phyloP scores from a whole-genome alignment of 352 stramenopile genomes.

The Hyaloperonospora arabidopsidis region DNA sequence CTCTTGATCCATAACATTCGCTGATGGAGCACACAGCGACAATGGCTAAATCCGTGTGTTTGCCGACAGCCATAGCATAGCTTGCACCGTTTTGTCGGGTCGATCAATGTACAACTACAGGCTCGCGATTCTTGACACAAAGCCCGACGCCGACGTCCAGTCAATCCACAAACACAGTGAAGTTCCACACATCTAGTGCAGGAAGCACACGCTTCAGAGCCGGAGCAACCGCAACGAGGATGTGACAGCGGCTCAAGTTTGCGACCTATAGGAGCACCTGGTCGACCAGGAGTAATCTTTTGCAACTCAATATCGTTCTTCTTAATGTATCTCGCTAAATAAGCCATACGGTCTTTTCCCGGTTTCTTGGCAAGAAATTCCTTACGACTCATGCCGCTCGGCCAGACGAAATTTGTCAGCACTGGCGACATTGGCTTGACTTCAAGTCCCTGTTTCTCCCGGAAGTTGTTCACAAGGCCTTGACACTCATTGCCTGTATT shows the following conservation, averaged over 20 bases:
- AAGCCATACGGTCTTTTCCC: constrained; percentile 22
- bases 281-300: constrained; percentile 2
- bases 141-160: constrained; percentile 11
- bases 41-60: constrained; percentile 36
- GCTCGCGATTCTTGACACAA: constrained; percentile 58
- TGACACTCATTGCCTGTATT: constrained; percentile 6
- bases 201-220: constrained; percentile 37
- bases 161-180: constrained; percentile 47
- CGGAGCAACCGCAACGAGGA: constrained; percentile 39
- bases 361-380: constrained; percentile 21
- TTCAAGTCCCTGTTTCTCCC: constrained; percentile 4
- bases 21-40: constrained; percentile 51
- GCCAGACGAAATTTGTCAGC: constrained; percentile 15
- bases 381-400: constrained; percentile 16
- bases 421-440: neutral
- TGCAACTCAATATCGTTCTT: constrained; percentile 22
- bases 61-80: constrained; percentile 55
- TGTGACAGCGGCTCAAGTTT: constrained; percentile 15
- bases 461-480: neutral
- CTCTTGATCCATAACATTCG: constrained; percentile 21
- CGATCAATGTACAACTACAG: constrained; percentile 40
- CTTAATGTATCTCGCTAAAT: constrained; percentile 23
- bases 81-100: constrained; percentile 30
- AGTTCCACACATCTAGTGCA: constrained; percentile 54
- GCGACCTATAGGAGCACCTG: constrained; percentile 15